Evolutionary conservation across 495 filamentous ascomycete genomes (phyloP).

Genomic region (Podospora sp.): DNA sequence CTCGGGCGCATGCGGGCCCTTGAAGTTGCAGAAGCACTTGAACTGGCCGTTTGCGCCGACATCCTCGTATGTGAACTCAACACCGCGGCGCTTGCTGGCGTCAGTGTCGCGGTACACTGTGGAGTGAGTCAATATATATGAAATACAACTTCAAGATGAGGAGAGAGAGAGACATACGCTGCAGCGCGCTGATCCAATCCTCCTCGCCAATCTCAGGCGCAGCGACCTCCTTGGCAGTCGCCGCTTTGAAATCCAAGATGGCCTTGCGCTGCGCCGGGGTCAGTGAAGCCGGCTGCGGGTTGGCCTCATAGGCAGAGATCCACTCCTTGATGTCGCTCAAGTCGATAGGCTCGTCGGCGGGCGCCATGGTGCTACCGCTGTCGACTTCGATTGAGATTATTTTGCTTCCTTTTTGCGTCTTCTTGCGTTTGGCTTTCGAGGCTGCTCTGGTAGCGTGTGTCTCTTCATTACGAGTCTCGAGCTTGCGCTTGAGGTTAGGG

Average conservation of each 20-base stretch:
- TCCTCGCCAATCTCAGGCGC: conserved; percentile 33
- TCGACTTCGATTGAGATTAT: not conserved
- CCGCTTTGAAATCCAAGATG: conserved; percentile 35
- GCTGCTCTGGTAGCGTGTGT: not conserved
- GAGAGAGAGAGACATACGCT: conserved; percentile 29
- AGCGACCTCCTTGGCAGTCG: conserved; percentile 18
- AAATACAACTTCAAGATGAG: not conserved
- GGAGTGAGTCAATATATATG: not conserved
- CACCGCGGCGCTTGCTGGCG: conserved; percentile 13
- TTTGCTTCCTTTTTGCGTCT: not conserved
- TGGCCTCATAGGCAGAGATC: conserved; percentile 37
- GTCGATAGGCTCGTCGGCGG: conserved; percentile 25
- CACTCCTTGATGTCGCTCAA: conserved; percentile 40
- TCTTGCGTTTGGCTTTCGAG: not conserved
- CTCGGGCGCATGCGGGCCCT: conserved; percentile 19
- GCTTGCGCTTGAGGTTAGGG: not conserved
- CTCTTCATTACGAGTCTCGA: not conserved
- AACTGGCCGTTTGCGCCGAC: conserved; percentile 20
- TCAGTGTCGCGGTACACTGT: conserved; percentile 27
- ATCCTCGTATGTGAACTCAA: conserved; percentile 11
- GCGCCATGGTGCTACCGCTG: not conserved
- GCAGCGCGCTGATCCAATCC: conserved; percentile 45
- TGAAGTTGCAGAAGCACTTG: conserved; percentile 25
- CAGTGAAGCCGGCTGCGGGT: conserved; percentile 33
- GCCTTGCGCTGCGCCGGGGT: conserved; percentile 36